These are phyloP conservation scores for Ananas comosus DNA, from an alignment of 176 grass and related monocot species.

Conservation along the genomic window DNA sequence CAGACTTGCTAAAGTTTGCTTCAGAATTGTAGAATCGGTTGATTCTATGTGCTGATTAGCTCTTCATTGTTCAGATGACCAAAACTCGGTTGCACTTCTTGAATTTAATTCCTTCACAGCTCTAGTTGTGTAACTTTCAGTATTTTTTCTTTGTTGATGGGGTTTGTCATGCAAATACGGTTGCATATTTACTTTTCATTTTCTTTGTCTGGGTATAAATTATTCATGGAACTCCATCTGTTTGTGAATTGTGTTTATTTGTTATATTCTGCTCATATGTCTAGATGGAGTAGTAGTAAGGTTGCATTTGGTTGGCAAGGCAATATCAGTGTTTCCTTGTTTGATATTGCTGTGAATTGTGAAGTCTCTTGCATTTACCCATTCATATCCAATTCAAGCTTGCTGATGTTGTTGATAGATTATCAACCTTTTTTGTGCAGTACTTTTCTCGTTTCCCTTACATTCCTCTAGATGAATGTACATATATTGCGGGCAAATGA, in stretches of 20 bases:
- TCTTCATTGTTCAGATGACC: not conserved
- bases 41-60: not conserved
- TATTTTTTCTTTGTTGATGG: too few relatives aligned
- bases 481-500: not conserved
- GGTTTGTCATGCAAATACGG: too few relatives aligned
- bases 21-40: not conserved
- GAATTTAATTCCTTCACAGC: too few relatives aligned
- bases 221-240: too few relatives aligned
- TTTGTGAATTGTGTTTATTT: too few relatives aligned
- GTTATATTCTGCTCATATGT: too few relatives aligned
- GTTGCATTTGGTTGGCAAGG: not conserved
- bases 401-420: not conserved
- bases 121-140: too few relatives aligned
- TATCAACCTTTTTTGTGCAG: not conserved
- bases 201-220: too few relatives aligned
- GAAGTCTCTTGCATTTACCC: not conserved
- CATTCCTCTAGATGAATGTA: not conserved
- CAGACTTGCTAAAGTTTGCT: conserved; percentile 2
- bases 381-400: not conserved
- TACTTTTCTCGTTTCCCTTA: not conserved
- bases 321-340: not conserved
- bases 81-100: too few relatives aligned
- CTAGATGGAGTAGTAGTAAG: too few relatives aligned
- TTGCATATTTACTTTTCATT: too few relatives aligned
- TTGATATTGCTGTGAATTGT: not conserved